Base-by-base conservation (phyloP, 345 rosid genomes). In the Reutealis trisperma region DNA sequence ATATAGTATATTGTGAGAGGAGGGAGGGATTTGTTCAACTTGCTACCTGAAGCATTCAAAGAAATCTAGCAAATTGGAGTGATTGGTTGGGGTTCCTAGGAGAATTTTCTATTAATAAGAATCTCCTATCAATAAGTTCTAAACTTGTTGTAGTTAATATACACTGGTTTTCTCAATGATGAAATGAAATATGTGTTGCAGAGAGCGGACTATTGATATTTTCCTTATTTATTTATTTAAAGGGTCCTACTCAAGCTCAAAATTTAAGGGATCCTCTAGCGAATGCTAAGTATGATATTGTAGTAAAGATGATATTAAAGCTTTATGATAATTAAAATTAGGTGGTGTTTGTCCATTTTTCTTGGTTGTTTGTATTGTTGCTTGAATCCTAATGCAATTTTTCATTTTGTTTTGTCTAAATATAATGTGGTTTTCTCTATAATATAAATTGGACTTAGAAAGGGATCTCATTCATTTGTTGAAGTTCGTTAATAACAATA, bases 181-280 rank as follows among this genome's bases (percentile, higher is more conserved):
- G 15, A 42, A 42, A 41, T 41, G 8, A 19, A 27, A 16, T 34
- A 5, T 10, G 13, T 47, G 52, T 1, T 5, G 13, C 30, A 44
- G 47, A 2, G 62, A 5, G 34, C 13, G 16, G 21, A n/a, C 19
- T 67, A 45, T 41, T 44, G 19, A n/a, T 37, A 3, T 41, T 52
- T 42, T 4, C 34, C 61, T n/a, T n/a, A n/a, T 27, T 63, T 47
- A 21, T 25, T 62, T 8, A 7, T n/a, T 67, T 37, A 22, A 30
- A 92, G 98, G 96, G 93, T 27, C 98, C 98, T 81, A 97, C 98
- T 57, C 98, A 94, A 87, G 98, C 96, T 69, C 97, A 94, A 82
- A 94, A 91, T 76, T 78, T 94, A 80, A 91, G 94, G 83, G 98
- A 94, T 85, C 92, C 98, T 57, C 92, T 94, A 64, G 90, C 84